phyloP scores from a whole-genome alignment of 306 rosid species.

The Pyrus bretschneideri region DNA sequence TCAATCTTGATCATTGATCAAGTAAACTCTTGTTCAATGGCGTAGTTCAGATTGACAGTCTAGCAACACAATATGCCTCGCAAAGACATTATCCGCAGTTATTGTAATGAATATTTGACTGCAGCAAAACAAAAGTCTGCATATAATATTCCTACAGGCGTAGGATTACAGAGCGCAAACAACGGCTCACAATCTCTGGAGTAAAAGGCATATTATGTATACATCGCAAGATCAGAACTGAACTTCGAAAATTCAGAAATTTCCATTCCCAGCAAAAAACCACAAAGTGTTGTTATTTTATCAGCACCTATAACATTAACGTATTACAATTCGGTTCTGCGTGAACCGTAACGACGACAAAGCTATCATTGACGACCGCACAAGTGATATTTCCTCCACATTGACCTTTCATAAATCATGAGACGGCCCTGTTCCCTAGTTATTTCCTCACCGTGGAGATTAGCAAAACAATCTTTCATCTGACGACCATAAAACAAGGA shows the following conservation, averaged over 20 bases:
- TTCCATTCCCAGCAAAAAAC: not conserved
- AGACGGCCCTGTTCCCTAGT: conserved; percentile 4
- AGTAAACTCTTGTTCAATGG: not conserved
- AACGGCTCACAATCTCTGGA: not conserved
- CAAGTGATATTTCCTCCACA: not conserved
- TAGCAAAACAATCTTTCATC: not conserved
- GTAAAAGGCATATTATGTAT: not conserved
- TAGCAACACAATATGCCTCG: not conserved
- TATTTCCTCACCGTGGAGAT: not conserved
- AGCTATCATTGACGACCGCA: not conserved
- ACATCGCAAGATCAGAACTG: not conserved
- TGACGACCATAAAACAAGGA: conserved; percentile 3
- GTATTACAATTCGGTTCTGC: conserved; percentile 1
- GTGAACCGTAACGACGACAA: not conserved
- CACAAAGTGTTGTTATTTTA: not conserved
- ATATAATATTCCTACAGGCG: not conserved
- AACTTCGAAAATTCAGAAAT: not conserved
- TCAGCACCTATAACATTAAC: not conserved
- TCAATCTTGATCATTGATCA: conserved; percentile 7
- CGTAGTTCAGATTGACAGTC: not conserved
- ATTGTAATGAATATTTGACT: not conserved
- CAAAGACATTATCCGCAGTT: not conserved
- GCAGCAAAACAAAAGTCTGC: not conserved
- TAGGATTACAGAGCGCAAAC: not conserved
- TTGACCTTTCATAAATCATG: not conserved